Evolutionary conservation across 2,329 filamentous ascomycete genomes (phyloP).

Genomic region (Diaporthe sp.): DNA sequence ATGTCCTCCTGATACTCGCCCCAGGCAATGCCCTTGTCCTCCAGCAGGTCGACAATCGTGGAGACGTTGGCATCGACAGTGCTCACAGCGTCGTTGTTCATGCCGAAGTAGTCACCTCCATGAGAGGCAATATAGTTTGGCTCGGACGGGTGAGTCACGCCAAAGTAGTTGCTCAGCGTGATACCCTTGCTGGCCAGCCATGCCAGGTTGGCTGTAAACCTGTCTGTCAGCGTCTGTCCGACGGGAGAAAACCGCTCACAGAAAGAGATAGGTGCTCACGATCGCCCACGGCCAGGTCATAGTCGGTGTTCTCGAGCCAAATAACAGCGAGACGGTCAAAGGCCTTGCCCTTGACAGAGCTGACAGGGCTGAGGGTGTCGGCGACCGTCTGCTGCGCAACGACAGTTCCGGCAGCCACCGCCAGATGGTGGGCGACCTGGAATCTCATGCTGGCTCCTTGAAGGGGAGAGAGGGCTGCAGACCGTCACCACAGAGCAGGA

Average conservation of each 20-base stretch:
- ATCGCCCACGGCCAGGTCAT: constrained; percentile 73
- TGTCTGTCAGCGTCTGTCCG: constrained; percentile 36
- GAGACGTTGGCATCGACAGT: constrained; percentile 72
- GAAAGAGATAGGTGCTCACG: constrained; percentile 58
- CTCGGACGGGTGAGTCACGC: constrained; percentile 79
- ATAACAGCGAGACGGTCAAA: constrained; percentile 81
- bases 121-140: constrained; percentile 81
- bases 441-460: constrained; percentile 36
- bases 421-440: constrained; percentile 37
- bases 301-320: constrained; percentile 85
- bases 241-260: constrained; percentile 36
- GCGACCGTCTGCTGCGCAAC: constrained; percentile 63
- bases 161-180: constrained; percentile 70
- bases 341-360: constrained; percentile 76
- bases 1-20: constrained; percentile 83
- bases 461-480: not conserved
- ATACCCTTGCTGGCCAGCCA: constrained; percentile 74
- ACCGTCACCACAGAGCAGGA: constrained; percentile 2
- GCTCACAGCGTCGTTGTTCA: constrained; percentile 77
- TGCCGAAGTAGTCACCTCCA: constrained; percentile 81
- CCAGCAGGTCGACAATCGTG: constrained; percentile 77
- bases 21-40: constrained; percentile 76
- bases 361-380: constrained; percentile 71
- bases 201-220: constrained; percentile 60
- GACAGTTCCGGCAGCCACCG: constrained; percentile 33